phyloP scores from a whole-genome alignment of 805 yeast genomes.

The Candida nanaspora region DNA sequence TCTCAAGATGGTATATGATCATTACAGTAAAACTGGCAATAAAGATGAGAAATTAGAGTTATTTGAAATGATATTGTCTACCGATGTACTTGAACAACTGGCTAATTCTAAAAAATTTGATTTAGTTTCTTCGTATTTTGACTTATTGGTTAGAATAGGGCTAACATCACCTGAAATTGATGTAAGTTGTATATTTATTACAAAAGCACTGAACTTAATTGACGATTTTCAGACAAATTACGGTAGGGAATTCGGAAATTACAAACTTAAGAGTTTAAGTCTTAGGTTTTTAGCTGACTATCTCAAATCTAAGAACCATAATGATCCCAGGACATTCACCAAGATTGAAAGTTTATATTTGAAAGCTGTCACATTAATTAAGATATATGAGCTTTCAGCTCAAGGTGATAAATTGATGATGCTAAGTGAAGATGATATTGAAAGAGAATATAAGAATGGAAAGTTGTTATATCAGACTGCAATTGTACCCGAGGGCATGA shows the following conservation, averaged over 20 bases:
- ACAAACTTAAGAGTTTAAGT: slow-evolving; percentile 24
- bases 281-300: slow-evolving; percentile 30
- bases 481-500: slow-evolving; percentile 16
- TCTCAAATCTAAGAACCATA: neutral
- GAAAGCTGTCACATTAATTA: slow-evolving; percentile 21
- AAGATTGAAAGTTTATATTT: slow-evolving; percentile 22
- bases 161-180: slow-evolving; percentile 23
- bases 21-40: neutral
- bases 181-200: slow-evolving; percentile 19
- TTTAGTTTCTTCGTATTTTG: slow-evolving; percentile 28
- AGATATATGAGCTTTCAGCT: slow-evolving; percentile 11
- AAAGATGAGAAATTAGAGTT: neutral
- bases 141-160: slow-evolving; percentile 32
- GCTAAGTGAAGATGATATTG: slow-evolving; percentile 2
- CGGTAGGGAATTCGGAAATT: slow-evolving; percentile 17
- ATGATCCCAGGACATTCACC: neutral
- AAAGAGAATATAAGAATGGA: neutral
- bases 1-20: slow-evolving; percentile 12
- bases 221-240: slow-evolving; percentile 19
- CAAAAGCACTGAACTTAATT: slow-evolving; percentile 23
- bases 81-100: slow-evolving; percentile 2
- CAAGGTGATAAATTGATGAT: neutral
- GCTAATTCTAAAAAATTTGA: slow-evolving; percentile 14
- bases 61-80: neutral
- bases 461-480: slow-evolving; percentile 8